Evolutionary conservation across 345 rosid species (phyloP), one percentile per base, ranked within the genome.

Genomic region (Populus nigra): DNA sequence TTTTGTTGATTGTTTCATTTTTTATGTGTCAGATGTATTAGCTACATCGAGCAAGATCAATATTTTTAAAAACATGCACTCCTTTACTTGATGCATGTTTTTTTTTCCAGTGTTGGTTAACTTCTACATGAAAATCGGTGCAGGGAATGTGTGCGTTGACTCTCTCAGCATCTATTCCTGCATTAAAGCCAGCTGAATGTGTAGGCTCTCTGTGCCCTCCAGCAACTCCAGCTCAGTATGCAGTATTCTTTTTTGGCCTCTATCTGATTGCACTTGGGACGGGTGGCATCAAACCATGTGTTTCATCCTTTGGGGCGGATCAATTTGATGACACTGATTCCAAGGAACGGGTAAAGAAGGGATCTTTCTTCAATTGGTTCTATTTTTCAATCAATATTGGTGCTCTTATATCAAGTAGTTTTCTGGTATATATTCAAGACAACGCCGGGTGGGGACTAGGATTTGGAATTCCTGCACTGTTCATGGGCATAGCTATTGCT

Each of bases 221-320:
- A 4, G 91, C 98, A 72, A 88, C 92, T 8, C 68, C 86, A 49
- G 83, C 88, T 80, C 98, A 93, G 83, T 90, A 90, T 53, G 89
- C 84, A 0, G 90, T 92, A 73, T 90, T 96, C 84, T 93, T 91
- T 85, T n/a, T 87, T 8, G 98, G 98, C 78, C 96, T 95, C 67
- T 92, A 93, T 86, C 88, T 96, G 73, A 93, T 93, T 65, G 98
- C 99, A 0, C 87, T 95, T 0, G 99, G 97, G 18, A 89, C 99
- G 16, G 98, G 99, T 76, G 96, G 99, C 18, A 95, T 93, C 90
- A 95, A 95, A 81, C 98, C 98, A 0, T 96, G 98, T 29, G 98
- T 93, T 45, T 93, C 98, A 2, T 93, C 98, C 38, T 96, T 93
- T 73, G 98, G 98, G 77, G 96, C 99, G 0, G 99, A 93, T 76